Base-by-base conservation (phyloP, 768 basidiomycete species). In the Pisolithus microcarpus region DNA sequence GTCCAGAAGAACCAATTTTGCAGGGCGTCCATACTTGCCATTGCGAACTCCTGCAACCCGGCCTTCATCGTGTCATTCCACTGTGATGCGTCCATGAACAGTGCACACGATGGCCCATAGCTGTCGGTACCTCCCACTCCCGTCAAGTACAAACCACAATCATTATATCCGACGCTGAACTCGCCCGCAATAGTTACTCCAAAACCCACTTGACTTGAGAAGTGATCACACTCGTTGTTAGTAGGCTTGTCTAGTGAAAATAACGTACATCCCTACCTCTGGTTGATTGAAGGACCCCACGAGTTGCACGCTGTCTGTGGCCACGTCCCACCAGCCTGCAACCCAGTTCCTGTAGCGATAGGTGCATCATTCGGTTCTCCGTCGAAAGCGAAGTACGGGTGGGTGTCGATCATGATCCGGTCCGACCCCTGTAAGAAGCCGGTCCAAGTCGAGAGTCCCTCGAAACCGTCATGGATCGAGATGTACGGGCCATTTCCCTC, bases 131-230 rank as follows among this genome's bases (percentile, higher is more conserved):
- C 52, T 7, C 61, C 55, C 38, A 70, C 62, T 45, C 65, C 69
- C 38, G 70, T 73, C 54, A 71, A 69, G 64, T 63, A 79, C 46
- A 77, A 67, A 11, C 82, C 85, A 59, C 87, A 88, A 48, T 79
- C 73, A 59, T 85, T 88, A 58, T 72, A 75, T 9, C 80, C 84
- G 2, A 74, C 74, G 48, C 84, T 80, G 66, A 85, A 91, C 66
- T 94, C 91, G 39, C 88, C 91, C 0, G 81, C 81, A 23, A 84
- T 61, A 13, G 81, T 81, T 38, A 91, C 67, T 9, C 91, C 91
- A 58, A 90, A 88, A 7, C 68, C 63, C 52, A 59, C 66, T 62
- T 65, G 77, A 62, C 75, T 77, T 50, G 28, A n/a, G n/a, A 18
- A 56, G 43, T 43, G 26, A 43, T 30, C 21, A 43, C 5, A 43